Evolutionary conservation across 768 basidiomycete genomes (phyloP).

Genomic region (Lentinula detonsa): DNA sequence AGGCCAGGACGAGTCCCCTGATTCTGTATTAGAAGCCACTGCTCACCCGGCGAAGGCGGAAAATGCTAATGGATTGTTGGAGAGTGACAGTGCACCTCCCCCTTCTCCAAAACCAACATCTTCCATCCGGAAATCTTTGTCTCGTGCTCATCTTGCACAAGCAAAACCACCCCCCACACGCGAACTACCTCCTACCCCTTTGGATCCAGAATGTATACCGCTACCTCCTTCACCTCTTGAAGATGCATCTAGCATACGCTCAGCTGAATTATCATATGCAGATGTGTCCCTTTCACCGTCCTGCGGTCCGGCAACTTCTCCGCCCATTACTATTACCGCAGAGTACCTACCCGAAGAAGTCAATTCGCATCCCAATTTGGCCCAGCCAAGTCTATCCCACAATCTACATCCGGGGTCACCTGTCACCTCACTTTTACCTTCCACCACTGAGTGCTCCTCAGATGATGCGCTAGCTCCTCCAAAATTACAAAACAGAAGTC

Average conservation of each 20-base stretch:
- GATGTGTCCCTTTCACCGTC: not conserved
- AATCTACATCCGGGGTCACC: not conserved
- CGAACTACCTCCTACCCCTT: not conserved
- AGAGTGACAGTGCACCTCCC: not conserved
- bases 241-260: not conserved
- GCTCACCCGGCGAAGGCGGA: not conserved
- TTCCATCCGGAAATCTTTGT: not conserved
- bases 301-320: not conserved
- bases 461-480: not conserved
- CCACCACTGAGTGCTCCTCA: not conserved
- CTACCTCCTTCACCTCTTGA: not conserved
- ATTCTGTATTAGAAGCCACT: not conserved
- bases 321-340: no score
- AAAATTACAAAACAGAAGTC: not conserved
- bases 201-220: not conserved
- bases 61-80: conserved; percentile 7
- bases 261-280: not conserved
- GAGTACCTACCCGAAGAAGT: not conserved
- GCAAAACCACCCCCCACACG: not conserved
- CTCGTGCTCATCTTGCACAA: not conserved
- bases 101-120: not conserved
- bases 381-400: not conserved
- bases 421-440: conserved; percentile 2
- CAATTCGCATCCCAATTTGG: not conserved
- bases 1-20: conserved; percentile 10